Evolutionary conservation across 1,139 yeast genomes (phyloP).

Genomic region (Taiozyma sp.): DNA sequence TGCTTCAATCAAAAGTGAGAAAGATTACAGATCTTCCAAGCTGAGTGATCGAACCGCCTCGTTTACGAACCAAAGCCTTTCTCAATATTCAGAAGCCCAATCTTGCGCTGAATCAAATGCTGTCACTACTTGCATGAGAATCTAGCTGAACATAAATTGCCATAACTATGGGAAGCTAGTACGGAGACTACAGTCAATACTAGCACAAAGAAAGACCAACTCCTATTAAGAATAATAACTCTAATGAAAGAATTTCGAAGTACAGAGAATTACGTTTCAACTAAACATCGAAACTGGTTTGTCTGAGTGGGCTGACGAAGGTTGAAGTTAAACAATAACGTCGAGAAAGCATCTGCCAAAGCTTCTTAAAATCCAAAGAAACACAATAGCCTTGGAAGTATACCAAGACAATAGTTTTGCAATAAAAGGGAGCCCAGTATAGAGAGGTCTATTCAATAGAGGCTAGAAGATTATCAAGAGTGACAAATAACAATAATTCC

Average conservation of each 20-base stretch:
- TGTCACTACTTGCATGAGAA: constrained; percentile 15
- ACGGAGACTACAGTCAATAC: not conserved
- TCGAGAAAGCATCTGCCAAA: constrained; percentile 23
- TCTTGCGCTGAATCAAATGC: constrained; percentile 1
- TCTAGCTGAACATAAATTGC: not conserved
- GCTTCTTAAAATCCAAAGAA: constrained; percentile 13
- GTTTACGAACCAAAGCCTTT: constrained; percentile 14
- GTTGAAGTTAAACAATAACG: constrained; percentile 17
- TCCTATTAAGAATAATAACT: constrained; percentile 38
- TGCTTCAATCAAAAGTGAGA: constrained; percentile 20
- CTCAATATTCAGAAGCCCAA: constrained; percentile 8
- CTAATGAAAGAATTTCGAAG: constrained; percentile 36
- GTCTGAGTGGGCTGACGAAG: constrained; percentile 34
- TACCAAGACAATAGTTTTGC: constrained; percentile 19
- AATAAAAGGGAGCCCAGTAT: constrained; percentile 23
- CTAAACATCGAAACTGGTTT: constrained; percentile 39
- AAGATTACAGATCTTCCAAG: constrained; percentile 19
- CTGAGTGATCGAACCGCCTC: constrained; percentile 21
- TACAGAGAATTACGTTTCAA: constrained; percentile 41
- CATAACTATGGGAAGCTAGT: not conserved
- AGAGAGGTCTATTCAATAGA: constrained; percentile 24
- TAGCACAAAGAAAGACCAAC: constrained; percentile 4
- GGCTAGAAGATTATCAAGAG: constrained; percentile 25
- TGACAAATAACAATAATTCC: not conserved
- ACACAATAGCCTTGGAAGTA: constrained; percentile 18